Evolutionary conservation across 2,329 filamentous ascomycete genomes (phyloP), one percentile per base, ranked within the genome.

Genomic region (Trichoderma brevicompactum): DNA sequence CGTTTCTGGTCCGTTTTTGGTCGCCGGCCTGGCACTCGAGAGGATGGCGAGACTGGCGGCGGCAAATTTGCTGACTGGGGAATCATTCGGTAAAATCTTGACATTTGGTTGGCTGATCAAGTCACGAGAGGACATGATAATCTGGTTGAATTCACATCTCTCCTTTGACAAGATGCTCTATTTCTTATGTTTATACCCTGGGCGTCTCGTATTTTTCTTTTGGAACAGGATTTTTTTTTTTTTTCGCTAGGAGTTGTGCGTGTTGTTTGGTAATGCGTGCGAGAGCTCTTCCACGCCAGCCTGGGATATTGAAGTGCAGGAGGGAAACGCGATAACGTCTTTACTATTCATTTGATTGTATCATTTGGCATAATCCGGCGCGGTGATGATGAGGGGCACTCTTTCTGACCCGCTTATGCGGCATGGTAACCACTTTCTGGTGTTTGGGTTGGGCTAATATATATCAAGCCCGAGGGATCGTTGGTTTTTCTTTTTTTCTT

Each of bases 1-100:
- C 84, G 95, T 49, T 99, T 99, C 79, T 99, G 95, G 95, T 95
- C 95, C 66, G 90, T 95, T 2, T 99, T 99, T 79, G 92, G 92
- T 67, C 89, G 90, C 74, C 90, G 92, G 73, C 88, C 91, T 34
- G 89, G 90, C 32, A 83, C 87, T 66, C 84, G 89, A 68, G 89
- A 90, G 66, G 89, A 90, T 49, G 88, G 89, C 70, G 86, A 88
- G 65, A 79, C 78, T 46, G 80, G 84, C 12, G 81, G 81, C 49
- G 82, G 88, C 58, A 85, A 85, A 69, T 82, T 95, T 65, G 87
- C 88, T 48, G 91, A 92, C 75, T 95, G 91, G 91, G 90, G 90
- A 58, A 88, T 94, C 62, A 97, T 97, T 73, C 88, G 92, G 70
- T 89, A 76, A 66, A 69, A 44, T 40, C 41, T 7, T 61, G 48